A percentile compares a stretch with the other conserved stretches of the same genome.
phyloP scores from a whole-genome alignment of 352 stramenopile genomes.

The Phytophthora aleatoria region DNA sequence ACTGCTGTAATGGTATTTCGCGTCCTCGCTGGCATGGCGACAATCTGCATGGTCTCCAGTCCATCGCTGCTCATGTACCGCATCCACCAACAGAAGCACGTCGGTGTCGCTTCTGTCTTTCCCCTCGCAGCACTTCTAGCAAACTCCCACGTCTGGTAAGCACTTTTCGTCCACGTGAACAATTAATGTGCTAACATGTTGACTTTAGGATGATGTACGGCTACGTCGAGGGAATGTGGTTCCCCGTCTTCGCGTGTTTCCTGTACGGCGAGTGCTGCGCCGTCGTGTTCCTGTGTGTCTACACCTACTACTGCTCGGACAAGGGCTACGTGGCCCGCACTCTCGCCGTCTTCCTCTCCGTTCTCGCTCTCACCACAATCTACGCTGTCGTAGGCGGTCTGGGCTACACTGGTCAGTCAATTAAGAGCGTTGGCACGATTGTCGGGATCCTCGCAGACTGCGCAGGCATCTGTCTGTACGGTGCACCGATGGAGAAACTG shows the following conservation, averaged over 20 bases:
- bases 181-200: conserved; percentile 28
- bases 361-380: too few relatives aligned
- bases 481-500: too few relatives aligned
- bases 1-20: conserved; percentile 32
- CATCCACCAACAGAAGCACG: conserved; percentile 47
- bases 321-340: conserved; percentile 8
- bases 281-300: conserved; percentile 49
- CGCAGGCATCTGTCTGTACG: too few relatives aligned
- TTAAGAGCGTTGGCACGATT: too few relatives aligned
- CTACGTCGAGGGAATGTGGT: conserved; percentile 47
- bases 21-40: conserved; percentile 38
- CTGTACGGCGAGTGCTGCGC: conserved; percentile 41
- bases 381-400: too few relatives aligned
- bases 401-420: too few relatives aligned
- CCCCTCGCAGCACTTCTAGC: conserved; percentile 46
- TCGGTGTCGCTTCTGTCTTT: conserved; percentile 45
- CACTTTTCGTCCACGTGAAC: conserved; percentile 14
- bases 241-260: conserved; percentile 50
- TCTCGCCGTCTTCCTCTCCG: too few relatives aligned
- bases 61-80: conserved; percentile 43
- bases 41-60: conserved; percentile 51
- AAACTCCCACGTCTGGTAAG: conserved; percentile 50
- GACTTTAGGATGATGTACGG: conserved; percentile 49
- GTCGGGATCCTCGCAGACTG: too few relatives aligned
- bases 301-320: conserved; percentile 59